A percentile compares a stretch with the other conserved stretches of the same genome.
These are phyloP conservation scores for Ogataea philodendri DNA, from an alignment of 805 yeast genomes.

Conservation along the genomic window DNA sequence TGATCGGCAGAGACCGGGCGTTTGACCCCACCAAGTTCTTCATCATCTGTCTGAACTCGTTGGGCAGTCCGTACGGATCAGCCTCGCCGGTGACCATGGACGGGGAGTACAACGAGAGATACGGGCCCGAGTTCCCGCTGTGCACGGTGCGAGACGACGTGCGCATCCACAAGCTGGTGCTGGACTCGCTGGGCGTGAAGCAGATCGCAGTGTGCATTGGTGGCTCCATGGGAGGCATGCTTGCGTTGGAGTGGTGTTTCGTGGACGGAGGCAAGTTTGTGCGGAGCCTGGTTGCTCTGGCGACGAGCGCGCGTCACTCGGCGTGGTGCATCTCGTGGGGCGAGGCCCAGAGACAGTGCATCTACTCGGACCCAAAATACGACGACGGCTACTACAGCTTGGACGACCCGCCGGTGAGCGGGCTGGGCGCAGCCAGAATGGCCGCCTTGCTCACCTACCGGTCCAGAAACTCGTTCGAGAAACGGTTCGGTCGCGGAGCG, in stretches of 20 bases:
- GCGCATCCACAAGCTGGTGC: conserved; percentile 66
- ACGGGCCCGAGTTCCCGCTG: conserved; percentile 94
- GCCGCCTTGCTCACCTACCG: conserved; percentile 91
- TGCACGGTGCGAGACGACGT: conserved; percentile 95
- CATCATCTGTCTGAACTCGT: conserved; percentile 83
- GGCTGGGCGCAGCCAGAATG: conserved; percentile 97
- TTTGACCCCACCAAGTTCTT: conserved; percentile 89
- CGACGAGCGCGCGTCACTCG: conserved; percentile 90
- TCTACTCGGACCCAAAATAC: conserved; percentile 92
- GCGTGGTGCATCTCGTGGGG: conserved; percentile 99
- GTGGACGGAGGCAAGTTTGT: conserved; percentile 62
- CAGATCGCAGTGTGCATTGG: conserved; percentile 85
- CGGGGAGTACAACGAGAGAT: conserved; percentile 67
- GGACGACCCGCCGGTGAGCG: conserved; percentile 79
- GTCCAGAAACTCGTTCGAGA: conserved; percentile 87
- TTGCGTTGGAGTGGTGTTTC: conserved; percentile 84
- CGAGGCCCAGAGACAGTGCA: conserved; percentile 95
- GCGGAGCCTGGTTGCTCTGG: conserved; percentile 71
- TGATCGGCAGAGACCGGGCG: conserved; percentile 80
- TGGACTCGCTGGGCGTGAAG: conserved; percentile 78
- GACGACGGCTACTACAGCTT: conserved; percentile 81
- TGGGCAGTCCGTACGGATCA: conserved; percentile 96
- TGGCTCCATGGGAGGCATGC: conserved; percentile 99
- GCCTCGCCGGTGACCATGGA: conserved; percentile 88
- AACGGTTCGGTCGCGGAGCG: conserved; percentile 81